Percentiles rank a stretch among this genome's conserved stretches.
phyloP scores from a whole-genome alignment of 2,329 filamentous ascomycete genomes.

The Aspergillus quadricinctus region DNA sequence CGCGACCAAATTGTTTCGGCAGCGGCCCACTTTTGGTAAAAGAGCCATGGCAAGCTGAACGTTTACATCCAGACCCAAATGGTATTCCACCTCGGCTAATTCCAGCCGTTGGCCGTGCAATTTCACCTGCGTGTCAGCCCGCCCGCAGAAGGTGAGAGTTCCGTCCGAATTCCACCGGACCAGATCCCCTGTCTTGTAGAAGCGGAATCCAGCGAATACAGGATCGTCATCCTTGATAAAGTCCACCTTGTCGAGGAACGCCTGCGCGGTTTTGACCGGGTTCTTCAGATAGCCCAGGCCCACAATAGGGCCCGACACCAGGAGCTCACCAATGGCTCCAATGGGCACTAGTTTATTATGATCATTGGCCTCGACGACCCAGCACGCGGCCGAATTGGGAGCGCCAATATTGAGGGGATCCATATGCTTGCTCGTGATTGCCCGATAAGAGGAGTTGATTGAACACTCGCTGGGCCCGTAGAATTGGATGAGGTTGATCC shows the following conservation, averaged over 20 bases:
- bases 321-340: slow-evolving; percentile 11
- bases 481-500: no score
- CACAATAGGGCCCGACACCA: slow-evolving; percentile 9
- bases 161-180: slow-evolving; percentile 5
- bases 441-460: no score
- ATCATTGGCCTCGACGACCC: slow-evolving; percentile 11
- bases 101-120: slow-evolving; percentile 14
- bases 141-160: slow-evolving; percentile 7
- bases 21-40: slow-evolving; percentile 2
- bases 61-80: slow-evolving; percentile 1
- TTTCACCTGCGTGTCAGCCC: slow-evolving; percentile 13
- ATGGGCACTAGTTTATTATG: slow-evolving; percentile 11
- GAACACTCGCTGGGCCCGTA: no score
- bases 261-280: slow-evolving; percentile 7
- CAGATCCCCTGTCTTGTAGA: slow-evolving; percentile 14
- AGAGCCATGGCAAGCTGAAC: slow-evolving; percentile 5
- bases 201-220: neutral
- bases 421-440: no score
- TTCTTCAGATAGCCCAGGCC: slow-evolving; percentile 11
- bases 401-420: no score
- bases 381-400: no score
- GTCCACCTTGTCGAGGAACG: slow-evolving; percentile 4
- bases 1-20: neutral
- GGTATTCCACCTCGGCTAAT: slow-evolving; percentile 12
- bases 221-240: no score